Evolutionary conservation across 2,329 filamentous ascomycete species (phyloP), one percentile per base, ranked within the genome.

Genomic region (Ambrosiella cleistominuta): DNA sequence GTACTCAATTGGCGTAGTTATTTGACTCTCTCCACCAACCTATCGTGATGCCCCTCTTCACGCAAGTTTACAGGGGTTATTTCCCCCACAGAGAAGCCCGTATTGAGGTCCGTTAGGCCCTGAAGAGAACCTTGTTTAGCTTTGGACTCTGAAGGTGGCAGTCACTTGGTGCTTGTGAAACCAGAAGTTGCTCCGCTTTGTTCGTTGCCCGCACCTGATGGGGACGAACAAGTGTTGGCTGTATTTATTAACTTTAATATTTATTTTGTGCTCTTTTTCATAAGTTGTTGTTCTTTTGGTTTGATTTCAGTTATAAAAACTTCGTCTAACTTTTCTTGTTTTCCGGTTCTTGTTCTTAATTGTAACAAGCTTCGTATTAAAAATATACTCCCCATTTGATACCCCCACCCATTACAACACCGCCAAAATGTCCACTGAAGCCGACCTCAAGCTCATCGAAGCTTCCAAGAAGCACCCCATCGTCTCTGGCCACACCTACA

Each of bases 391-490:
- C 45, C 19, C 15, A 42, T 45, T 38, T 42, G 52, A 17, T 27
- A 8, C 13, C 47, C 47, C 17, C 19, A 11, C 13, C 19, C 47
- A 51, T 11, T 7, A 35, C 17, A 9, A 27, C 27, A 49, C 53
- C 56, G 45, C 58, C 13, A 54, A 15, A 15, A 54, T 54, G 52
- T 27, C 52, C 52, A 17, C 60, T 27, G 15, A 50, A 54, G 47
- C 50, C 65, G 72, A 73, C 61, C 67, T 70, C 45, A 71, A 74
- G 63, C 78, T 84, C 64, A 71, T 82, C 64, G 76, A 73, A 60
- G 80, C 80, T 65, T 82, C 81, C 57, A 72, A 76, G 70, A 81
- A 77, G 71, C 78, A 83, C 68, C 75, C 80, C 63, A 80, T 81
- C 61, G 73, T 76, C 56, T 59, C 61, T 38, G 76, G 75, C 64